Base-by-base conservation (phyloP, 164 flowering plant species). In the Annona cherimola region DNA sequence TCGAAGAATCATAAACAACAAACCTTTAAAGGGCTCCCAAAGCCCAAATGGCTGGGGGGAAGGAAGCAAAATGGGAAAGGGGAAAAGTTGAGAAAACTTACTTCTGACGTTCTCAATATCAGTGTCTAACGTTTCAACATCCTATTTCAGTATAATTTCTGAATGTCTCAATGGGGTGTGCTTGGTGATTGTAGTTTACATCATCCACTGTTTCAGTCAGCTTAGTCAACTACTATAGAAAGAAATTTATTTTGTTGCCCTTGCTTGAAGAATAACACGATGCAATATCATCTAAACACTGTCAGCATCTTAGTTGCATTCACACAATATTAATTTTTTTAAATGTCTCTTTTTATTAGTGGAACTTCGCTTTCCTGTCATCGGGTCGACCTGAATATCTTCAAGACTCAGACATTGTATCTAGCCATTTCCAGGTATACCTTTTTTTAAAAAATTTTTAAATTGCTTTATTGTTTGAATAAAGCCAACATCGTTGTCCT, bases 301-400 rank as follows among this genome's bases (percentile, higher is more conserved):
- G 41, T 63, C 19, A 16, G 19, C 64, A 16, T 12, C 57, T 4
- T 64, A 18, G 44, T 64, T 40, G 67, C 4, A 41, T 41, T 9
- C 16, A 39, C n/a, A 14, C 45, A 26, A 26, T 4, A 42, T 64
- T 5, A 40, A 64, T 5, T 2, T 26, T 40, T 18, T 59, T 26
- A n/a, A 1, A 67, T 46, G 26, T 5, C 45, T 45, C 68, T 71
- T 61, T 61, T 76, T 63, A 8, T 42, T 87, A 94, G 98, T 94
- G 98, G 98, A 90, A 85, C 76, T 92, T 94, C 81, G 98, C 97
- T 11, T 92, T 90, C 77, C 61, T 90, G 69, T 88, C 93, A 20
- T 80, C 89, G 80, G 95, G 94, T 76, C 88, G 92, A 8, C 94
- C 96, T 12, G 98, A 94, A 80, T 92, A 92, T 75, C 88, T 94